Conservation (phyloP, 768 basidiomycete species). For the Chalciporus chontae region DNA sequence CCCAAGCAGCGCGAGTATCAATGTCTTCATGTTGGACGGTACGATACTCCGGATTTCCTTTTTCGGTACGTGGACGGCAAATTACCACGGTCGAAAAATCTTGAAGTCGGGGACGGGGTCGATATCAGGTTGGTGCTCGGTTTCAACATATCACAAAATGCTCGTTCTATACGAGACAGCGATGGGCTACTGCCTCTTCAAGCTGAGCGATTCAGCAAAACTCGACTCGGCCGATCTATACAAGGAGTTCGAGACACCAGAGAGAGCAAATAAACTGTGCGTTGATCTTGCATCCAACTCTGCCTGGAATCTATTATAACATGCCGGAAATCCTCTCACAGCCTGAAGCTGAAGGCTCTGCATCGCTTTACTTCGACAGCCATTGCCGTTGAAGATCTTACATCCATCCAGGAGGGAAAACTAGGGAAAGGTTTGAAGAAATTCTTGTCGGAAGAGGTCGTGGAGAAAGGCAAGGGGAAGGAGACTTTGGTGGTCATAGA, state of each 20-base stretch:
- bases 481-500: conserved; percentile 85
- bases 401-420: conserved; percentile 89
- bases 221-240: conserved; percentile 81
- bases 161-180: conserved; percentile 96
- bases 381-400: conserved; percentile 94
- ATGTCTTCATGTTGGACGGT: too few relatives aligned
- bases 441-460: conserved; percentile 82
- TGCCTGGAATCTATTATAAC: conserved; percentile 8
- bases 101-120: background rate
- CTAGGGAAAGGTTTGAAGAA: conserved; percentile 90
- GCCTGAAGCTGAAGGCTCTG: conserved; percentile 89
- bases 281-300: conserved; percentile 31
- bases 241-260: conserved; percentile 91
- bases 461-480: conserved; percentile 88
- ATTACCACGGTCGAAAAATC: conserved; percentile 36
- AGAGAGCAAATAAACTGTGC: conserved; percentile 88
- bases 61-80: conserved; percentile 10
- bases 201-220: conserved; percentile 86
- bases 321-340: conserved; percentile 29
- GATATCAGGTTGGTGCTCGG: conserved; percentile 1
- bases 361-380: conserved; percentile 98
- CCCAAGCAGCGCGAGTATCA: conserved; percentile 6
- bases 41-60: conserved; percentile 21
- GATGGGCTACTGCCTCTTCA: conserved; percentile 97
- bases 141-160: conserved; percentile 46